Conservation (phyloP, 306 rosid genomes). For the Myrica gale region DNA sequence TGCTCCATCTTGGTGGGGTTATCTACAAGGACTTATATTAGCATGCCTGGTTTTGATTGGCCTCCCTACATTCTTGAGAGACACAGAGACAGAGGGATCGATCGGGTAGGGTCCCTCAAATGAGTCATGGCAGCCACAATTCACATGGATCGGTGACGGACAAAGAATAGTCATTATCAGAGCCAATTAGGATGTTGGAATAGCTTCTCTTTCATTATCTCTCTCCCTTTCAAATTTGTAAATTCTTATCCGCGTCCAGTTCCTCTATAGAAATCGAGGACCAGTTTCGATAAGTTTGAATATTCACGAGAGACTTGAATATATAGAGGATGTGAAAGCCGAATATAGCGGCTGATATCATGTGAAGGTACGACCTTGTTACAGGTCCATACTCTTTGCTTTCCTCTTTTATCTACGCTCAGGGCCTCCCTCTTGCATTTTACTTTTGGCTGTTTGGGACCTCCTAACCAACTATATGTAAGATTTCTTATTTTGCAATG, state of each 20-base stretch:
- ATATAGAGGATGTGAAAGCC: neutral
- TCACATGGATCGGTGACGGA: conserved; percentile 8
- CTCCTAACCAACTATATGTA: too few relatives aligned
- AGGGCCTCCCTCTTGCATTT: too few relatives aligned
- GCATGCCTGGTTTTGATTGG: neutral
- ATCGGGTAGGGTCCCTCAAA: neutral
- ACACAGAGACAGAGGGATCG: neutral
- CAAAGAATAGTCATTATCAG: conserved; percentile 11
- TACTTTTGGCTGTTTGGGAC: too few relatives aligned
- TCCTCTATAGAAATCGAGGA: conserved; percentile 17
- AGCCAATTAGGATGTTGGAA: conserved; percentile 4
- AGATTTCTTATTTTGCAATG: too few relatives aligned
- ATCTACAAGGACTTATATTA: neutral
- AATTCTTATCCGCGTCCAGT: conserved; percentile 25
- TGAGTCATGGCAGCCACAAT: conserved; percentile 16
- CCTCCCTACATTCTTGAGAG: neutral
- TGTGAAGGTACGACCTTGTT: conserved; percentile 23
- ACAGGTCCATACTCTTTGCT: conserved; percentile 14
- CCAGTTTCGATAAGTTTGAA: conserved; percentile 24
- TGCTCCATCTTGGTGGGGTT: neutral
- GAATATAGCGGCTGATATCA: neutral
- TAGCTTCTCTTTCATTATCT: neutral
- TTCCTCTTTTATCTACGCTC: neutral
- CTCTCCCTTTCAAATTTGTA: neutral
- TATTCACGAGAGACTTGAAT: conserved; percentile 19